Evolutionary conservation across 176 grass and related monocot genomes (phyloP), one percentile per base, ranked within the genome.

Genomic region (Eleusine coracana): DNA sequence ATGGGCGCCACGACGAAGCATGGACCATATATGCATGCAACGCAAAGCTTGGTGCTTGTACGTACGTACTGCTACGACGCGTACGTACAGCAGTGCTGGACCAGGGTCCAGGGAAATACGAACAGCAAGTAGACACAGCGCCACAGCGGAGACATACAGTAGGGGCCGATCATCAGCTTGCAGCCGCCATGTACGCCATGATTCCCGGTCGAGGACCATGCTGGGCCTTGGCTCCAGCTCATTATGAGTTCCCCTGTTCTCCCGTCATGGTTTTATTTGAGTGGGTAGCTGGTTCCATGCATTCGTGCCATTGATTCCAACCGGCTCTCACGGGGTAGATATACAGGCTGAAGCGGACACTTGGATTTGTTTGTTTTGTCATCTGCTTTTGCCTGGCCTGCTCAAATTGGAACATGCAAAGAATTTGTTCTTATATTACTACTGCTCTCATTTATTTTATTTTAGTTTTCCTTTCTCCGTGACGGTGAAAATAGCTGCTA

Each of bases 201-300:
- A 63, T 63, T 63, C 60, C 60, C 60, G 60, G 25, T 63, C 10
- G 25, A 63, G 60, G 59, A 62, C 59, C 59, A 62, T 58, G n/a
- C n/a, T n/a, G 51, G 16, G 17, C 17, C 18, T 52, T 52, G 50
- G 50, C 15, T 59, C 56, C n/a, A 63, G 25, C 60, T 63, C 60
- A 63, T 63, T 63, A 63, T 63, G 60, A 63, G 60, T 63, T 63
- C 25, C 58, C 60, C 3, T 63, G 10, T 63, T 63, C 60, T 63
- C 60, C 25, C 13, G 25, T 12, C 60, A 5, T 29, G 60, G 60
- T 11, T 11, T 21, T 56, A 56, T 56, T 61, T 8, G 20, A 58
- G 55, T 20, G 55, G 8, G 10, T 6, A 44, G 41, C 41, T 6
- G 41, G 20, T 58, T n/a, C 7, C 7, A 21, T 56, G 54, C 54